Percentiles rank a stretch among this genome's conserved stretches.
These are phyloP conservation scores for Trypanosomatidae sp. DNA, from an alignment of 208 protist species.

Conservation along the genomic window DNA sequence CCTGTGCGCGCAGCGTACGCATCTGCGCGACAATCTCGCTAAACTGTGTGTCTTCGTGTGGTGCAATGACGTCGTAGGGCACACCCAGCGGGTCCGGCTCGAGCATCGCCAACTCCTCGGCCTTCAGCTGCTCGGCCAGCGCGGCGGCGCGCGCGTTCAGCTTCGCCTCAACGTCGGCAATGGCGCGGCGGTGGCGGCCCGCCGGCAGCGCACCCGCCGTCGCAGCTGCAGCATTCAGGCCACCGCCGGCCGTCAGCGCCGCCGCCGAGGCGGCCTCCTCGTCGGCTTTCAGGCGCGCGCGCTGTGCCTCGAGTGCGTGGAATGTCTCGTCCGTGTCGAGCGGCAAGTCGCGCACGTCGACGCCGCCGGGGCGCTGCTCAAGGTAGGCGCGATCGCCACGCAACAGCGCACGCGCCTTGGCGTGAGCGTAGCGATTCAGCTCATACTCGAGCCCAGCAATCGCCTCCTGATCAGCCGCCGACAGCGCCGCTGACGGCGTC, in stretches of 20 bases:
- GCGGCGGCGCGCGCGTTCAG: constrained; percentile 57
- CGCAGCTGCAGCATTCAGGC: too few species aligned
- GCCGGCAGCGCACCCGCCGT: too few species aligned
- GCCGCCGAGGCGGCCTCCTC: constrained; percentile 21
- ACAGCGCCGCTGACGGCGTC: too few species aligned
- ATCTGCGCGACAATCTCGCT: constrained; percentile 19
- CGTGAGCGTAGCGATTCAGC: constrained; percentile 44
- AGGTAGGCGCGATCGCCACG: constrained; percentile 55
- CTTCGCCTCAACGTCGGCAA: constrained; percentile 33
- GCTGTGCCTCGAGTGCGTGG: constrained; percentile 42
- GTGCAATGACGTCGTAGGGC: constrained; percentile 33
- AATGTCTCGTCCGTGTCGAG: constrained; percentile 54
- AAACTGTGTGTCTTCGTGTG: constrained; percentile 49
- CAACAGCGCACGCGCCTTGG: constrained; percentile 32
- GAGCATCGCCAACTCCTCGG: constrained; percentile 28
- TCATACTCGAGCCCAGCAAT: constrained; percentile 52
- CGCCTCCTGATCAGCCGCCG: constrained; percentile 29
- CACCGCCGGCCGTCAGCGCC: too few species aligned
- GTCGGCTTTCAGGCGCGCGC: constrained; percentile 47
- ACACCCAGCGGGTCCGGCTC: constrained; percentile 29
- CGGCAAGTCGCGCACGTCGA: constrained; percentile 38
- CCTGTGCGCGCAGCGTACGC: constrained; percentile 32
- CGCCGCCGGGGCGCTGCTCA: constrained; percentile 42
- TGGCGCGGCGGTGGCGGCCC: constrained; percentile 4
- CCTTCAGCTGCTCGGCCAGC: constrained; percentile 53